phyloP scores from a whole-genome alignment of 179 eudicot genomes.

The Vitellaria paradoxa region DNA sequence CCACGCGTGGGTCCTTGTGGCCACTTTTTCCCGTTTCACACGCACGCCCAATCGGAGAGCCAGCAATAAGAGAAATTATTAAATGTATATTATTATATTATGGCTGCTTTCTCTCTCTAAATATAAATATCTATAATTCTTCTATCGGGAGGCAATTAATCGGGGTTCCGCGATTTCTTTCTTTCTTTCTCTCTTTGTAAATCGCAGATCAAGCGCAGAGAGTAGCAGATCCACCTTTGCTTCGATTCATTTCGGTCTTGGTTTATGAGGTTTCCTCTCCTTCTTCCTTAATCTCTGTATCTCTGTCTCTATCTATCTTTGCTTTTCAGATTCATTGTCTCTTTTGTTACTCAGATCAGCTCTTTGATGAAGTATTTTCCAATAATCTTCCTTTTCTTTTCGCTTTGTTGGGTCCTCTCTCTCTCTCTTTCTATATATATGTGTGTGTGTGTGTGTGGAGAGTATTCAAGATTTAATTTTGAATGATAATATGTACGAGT shows the following conservation, averaged over 20 bases:
- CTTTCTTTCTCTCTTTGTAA: not conserved
- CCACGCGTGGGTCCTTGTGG: too few relatives aligned
- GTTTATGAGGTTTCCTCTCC: conserved; percentile 62
- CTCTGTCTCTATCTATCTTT: not conserved
- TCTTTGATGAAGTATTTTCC: not conserved
- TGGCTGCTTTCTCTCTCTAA: too few relatives aligned
- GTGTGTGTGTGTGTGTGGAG: too few relatives aligned
- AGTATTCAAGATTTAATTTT: not conserved
- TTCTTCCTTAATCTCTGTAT: too few relatives aligned
- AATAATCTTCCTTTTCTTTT: not conserved
- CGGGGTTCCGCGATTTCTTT: not conserved
- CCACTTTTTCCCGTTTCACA: too few relatives aligned
- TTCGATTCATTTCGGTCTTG: conserved; percentile 53
- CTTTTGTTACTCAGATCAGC: conserved; percentile 9
- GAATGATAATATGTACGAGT: not conserved
- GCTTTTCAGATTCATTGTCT: not conserved
- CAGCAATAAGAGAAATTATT: too few relatives aligned
- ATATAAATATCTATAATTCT: too few relatives aligned
- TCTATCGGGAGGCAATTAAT: too few relatives aligned
- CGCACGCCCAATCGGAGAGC: too few relatives aligned
- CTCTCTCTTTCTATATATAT: too few relatives aligned
- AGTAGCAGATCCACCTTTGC: conserved; percentile 29
- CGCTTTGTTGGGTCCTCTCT: not conserved
- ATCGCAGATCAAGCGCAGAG: conserved; percentile 15
- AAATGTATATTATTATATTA: too few relatives aligned